Evolutionary conservation across 1,139 yeast species (phyloP).

Genomic region (Lodderomyces beijingensis): DNA sequence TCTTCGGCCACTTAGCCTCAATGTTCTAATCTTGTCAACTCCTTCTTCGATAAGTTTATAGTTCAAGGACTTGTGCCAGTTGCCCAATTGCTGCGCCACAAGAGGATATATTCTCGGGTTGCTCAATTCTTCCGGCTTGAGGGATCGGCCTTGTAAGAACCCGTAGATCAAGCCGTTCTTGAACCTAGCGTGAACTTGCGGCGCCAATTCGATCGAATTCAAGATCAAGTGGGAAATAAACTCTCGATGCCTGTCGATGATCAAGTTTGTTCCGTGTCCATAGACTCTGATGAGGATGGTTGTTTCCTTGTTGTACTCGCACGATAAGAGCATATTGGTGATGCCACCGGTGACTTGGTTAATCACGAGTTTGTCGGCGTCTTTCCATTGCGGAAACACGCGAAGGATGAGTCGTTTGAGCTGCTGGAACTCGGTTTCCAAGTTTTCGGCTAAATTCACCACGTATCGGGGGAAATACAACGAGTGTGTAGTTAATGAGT

Average conservation of each 20-base stretch:
- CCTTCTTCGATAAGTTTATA: slow-evolving; percentile 47
- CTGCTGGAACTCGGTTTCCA: slow-evolving; percentile 27
- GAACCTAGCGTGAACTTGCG: slow-evolving; percentile 64
- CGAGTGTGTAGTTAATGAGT: slow-evolving; percentile 29
- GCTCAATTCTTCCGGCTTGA: slow-evolving; percentile 53
- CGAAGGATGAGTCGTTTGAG: slow-evolving; percentile 29
- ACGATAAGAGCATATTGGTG: slow-evolving; percentile 66
- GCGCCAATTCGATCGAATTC: slow-evolving; percentile 61
- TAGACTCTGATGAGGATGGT: slow-evolving; percentile 64
- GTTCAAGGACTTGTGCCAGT: slow-evolving; percentile 58
- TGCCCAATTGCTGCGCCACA: slow-evolving; percentile 65
- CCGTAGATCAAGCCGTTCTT: slow-evolving; percentile 75
- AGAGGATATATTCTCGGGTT: slow-evolving; percentile 46
- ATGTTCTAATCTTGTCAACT: slow-evolving; percentile 40
- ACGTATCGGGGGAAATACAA: slow-evolving; percentile 37
- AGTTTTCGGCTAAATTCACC: slow-evolving; percentile 30
- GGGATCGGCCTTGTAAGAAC: slow-evolving; percentile 60
- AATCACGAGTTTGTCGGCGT: slow-evolving; percentile 21
- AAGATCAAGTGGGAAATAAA: slow-evolving; percentile 67
- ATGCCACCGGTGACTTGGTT: slow-evolving; percentile 68
- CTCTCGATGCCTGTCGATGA: slow-evolving; percentile 74
- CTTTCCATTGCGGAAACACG: slow-evolving; percentile 35
- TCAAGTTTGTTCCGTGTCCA: slow-evolving; percentile 70
- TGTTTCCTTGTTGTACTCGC: slow-evolving; percentile 32
- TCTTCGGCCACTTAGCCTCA: slow-evolving; percentile 12